phyloP scores from a whole-genome alignment of 371 early-diverging fungal genomes.

The Chytridiales sp. region DNA sequence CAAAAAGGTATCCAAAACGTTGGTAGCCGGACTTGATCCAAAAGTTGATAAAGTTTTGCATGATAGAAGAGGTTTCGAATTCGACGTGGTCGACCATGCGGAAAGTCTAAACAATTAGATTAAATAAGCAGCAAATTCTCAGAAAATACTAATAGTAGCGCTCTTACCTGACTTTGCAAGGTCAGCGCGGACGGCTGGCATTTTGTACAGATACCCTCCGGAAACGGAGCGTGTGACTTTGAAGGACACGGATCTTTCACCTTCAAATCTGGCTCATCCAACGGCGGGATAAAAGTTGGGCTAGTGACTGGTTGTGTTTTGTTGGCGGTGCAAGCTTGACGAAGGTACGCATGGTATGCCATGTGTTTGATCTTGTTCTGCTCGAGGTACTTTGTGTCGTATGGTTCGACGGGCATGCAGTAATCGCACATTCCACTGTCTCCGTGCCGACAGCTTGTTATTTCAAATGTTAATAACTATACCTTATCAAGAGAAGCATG shows the following conservation, averaged over 20 bases:
- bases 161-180: conserved; percentile 75
- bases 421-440: conserved; percentile 96
- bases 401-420: conserved; percentile 96
- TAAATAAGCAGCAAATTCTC: conserved; percentile 18
- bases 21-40: conserved; percentile 90
- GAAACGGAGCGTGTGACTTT: conserved; percentile 87
- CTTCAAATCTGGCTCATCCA: conserved; percentile 78
- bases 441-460: conserved; percentile 83
- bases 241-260: conserved; percentile 76
- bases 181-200: conserved; percentile 96
- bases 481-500: not conserved
- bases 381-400: conserved; percentile 79
- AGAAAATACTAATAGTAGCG: conserved; percentile 14
- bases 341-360: conserved; percentile 92
- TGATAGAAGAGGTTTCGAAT: conserved; percentile 83
- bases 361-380: conserved; percentile 95
- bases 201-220: conserved; percentile 93
- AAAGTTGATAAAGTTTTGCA: conserved; percentile 85
- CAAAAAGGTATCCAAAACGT: conserved; percentile 92
- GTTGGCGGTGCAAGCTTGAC: conserved; percentile 67
- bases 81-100: conserved; percentile 99
- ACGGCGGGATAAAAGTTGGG: conserved; percentile 62
- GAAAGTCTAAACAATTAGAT: conserved; percentile 65
- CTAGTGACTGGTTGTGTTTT: conserved; percentile 44
- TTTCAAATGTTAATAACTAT: not conserved